These are phyloP conservation scores for Physcomitrellopsis africana DNA, from an alignment of 225 moss, liverwort and hornwort species.

Conservation along the genomic window DNA sequence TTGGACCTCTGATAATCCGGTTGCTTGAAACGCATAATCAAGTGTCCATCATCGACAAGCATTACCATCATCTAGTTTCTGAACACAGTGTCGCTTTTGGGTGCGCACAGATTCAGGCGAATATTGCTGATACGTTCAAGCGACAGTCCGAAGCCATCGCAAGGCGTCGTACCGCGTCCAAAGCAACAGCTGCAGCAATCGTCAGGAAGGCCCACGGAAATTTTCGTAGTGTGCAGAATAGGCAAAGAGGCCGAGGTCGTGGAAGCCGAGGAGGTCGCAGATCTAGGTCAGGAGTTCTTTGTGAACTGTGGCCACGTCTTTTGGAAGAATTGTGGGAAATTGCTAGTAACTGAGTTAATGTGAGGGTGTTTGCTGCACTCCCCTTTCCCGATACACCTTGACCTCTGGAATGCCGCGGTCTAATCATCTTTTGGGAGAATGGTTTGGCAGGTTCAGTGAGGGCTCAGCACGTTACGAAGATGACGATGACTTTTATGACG, in stretches of 20 bases:
- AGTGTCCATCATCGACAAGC: not conserved
- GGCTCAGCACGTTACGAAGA: constrained; percentile 58
- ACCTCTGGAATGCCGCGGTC: not conserved
- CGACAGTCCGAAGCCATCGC: constrained; percentile 96
- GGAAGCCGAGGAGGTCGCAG: constrained; percentile 65
- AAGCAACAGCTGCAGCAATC: constrained; percentile 92
- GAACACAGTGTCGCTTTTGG: constrained; percentile 20
- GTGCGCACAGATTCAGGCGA: constrained; percentile 85
- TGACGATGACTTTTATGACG: constrained; percentile 58
- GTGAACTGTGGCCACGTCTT: not conserved
- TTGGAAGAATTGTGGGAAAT: constrained; percentile 13
- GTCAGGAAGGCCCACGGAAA: constrained; percentile 93
- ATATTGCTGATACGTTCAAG: constrained; percentile 95
- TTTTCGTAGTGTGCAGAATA: constrained; percentile 78
- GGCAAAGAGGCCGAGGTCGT: constrained; percentile 74
- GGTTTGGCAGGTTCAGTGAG: constrained; percentile 52
- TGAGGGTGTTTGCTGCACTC: constrained; percentile 3
- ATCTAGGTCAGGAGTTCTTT: constrained; percentile 40
- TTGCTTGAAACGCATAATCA: constrained; percentile 7
- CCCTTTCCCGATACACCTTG: constrained; percentile 12
- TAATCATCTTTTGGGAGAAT: constrained; percentile 25
- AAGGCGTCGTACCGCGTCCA: constrained; percentile 85
- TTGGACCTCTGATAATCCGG: not conserved
- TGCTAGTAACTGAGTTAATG: constrained; percentile 4
- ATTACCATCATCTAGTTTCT: constrained; percentile 1